Percentiles rank a stretch among this genome's conserved stretches.
phyloP scores from a whole-genome alignment of 257 asterid genomes.

The Echites panduratus region DNA sequence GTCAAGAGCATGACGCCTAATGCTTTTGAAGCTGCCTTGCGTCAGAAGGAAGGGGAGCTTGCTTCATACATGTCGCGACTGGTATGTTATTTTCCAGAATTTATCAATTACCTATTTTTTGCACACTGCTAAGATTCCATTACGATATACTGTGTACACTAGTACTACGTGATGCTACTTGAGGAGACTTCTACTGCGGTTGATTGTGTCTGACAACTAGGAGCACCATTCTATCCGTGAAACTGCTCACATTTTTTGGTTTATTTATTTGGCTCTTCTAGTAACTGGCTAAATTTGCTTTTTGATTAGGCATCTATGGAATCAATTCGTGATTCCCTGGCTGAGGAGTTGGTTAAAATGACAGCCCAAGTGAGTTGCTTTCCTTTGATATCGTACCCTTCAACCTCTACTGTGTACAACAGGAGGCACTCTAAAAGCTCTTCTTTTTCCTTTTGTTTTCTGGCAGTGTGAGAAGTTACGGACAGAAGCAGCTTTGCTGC shows the following conservation, averaged over 20 bases:
- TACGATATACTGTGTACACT: background rate
- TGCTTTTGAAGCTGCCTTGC: slow-evolving; percentile 86
- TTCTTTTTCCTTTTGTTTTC: background rate
- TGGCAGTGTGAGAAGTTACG: slow-evolving; percentile 79
- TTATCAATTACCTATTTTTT: background rate
- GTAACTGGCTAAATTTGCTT: slow-evolving; percentile 12
- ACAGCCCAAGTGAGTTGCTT: slow-evolving; percentile 68
- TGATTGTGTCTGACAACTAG: background rate
- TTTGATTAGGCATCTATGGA: slow-evolving; percentile 79
- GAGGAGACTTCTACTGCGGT: background rate
- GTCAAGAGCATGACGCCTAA: slow-evolving; percentile 75
- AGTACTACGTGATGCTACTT: background rate
- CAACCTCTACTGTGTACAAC: background rate
- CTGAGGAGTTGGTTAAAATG: slow-evolving; percentile 97
- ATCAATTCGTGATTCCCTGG: slow-evolving; percentile 94
- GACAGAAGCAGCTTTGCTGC: slow-evolving; percentile 69
- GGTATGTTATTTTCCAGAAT: slow-evolving; percentile 40
- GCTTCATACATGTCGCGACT: slow-evolving; percentile 92
- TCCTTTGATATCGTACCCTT: background rate
- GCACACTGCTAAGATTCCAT: background rate
- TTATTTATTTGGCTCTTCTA: background rate
- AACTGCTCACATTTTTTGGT: background rate
- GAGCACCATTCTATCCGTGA: slow-evolving; percentile 1
- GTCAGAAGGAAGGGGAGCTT: slow-evolving; percentile 99
- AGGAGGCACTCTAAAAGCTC: background rate